Percentiles rank a stretch among this genome's conserved stretches.
Evolutionary conservation across 768 basidiomycete species (phyloP).

Genomic region (Collybia mongolica): DNA sequence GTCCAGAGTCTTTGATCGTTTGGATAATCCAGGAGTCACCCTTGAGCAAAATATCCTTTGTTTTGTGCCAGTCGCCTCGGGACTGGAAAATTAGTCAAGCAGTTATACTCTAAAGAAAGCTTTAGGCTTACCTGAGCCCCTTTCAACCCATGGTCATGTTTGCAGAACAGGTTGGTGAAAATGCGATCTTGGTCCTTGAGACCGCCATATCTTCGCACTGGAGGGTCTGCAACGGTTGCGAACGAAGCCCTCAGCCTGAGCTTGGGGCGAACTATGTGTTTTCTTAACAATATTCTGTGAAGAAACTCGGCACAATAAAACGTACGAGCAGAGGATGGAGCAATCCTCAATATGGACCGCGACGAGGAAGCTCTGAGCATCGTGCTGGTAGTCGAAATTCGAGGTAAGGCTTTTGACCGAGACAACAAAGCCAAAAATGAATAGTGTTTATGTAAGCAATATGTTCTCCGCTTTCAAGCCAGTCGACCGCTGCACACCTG

Average conservation of each 20-base stretch:
- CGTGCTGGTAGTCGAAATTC: slow-evolving; percentile 10
- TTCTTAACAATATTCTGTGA: neutral
- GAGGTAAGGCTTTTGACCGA: too few species aligned
- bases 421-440: too few species aligned
- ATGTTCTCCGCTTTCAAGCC: too few species aligned
- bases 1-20: slow-evolving; percentile 92
- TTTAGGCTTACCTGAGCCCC: slow-evolving; percentile 72
- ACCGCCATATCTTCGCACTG: slow-evolving; percentile 89
- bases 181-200: slow-evolving; percentile 93
- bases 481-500: too few species aligned
- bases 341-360: slow-evolving; percentile 34
- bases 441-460: too few species aligned
- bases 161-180: slow-evolving; percentile 87
- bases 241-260: slow-evolving; percentile 43
- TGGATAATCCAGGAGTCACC: slow-evolving; percentile 98
- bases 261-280: slow-evolving; percentile 27
- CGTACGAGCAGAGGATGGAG: slow-evolving; percentile 26
- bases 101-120: neutral
- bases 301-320: neutral
- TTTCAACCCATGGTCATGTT: slow-evolving; percentile 90
- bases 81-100: slow-evolving; percentile 42
- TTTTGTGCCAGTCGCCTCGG: slow-evolving; percentile 97
- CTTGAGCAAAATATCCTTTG: slow-evolving; percentile 93
- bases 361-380: slow-evolving; percentile 34
- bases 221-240: slow-evolving; percentile 81